Percentiles rank a stretch among this genome's conserved stretches.
phyloP scores from a whole-genome alignment of 805 yeast genomes.

The Yarrowia keelungensis region DNA sequence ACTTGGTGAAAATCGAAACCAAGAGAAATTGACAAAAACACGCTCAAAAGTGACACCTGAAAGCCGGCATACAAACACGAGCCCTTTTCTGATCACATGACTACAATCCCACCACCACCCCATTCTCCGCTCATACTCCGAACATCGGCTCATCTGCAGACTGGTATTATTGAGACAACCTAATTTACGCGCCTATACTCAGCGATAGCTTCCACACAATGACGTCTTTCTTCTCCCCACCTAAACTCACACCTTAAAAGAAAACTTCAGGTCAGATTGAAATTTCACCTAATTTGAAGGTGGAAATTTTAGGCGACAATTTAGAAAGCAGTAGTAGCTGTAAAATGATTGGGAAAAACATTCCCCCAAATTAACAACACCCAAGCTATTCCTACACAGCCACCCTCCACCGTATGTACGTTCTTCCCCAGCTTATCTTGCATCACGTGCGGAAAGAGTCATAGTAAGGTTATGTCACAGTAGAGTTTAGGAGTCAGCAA shows the following conservation, averaged over 20 bases:
- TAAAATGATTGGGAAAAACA: too few relatives aligned
- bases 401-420: too few relatives aligned
- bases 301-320: too few relatives aligned
- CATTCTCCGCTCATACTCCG: background rate
- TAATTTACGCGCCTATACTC: background rate
- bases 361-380: too few relatives aligned
- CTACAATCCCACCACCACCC: background rate
- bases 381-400: too few relatives aligned
- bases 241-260: constrained; percentile 15
- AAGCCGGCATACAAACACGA: background rate
- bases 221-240: background rate
- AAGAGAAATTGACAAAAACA: too few relatives aligned
- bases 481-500: constrained; percentile 38
- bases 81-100: background rate
- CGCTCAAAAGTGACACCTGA: too few relatives aligned
- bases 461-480: constrained; percentile 27
- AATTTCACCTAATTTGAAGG: background rate
- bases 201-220: constrained; percentile 6
- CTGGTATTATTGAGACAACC: background rate
- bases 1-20: too few relatives aligned
- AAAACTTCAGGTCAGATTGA: background rate
- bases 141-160: constrained; percentile 3
- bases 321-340: too few relatives aligned
- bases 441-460: constrained; percentile 37
- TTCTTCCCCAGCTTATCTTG: constrained; percentile 3